Evolutionary conservation across 345 rosid genomes (phyloP), one percentile per base, ranked within the genome.

Genomic region (Heritiera littoralis): DNA sequence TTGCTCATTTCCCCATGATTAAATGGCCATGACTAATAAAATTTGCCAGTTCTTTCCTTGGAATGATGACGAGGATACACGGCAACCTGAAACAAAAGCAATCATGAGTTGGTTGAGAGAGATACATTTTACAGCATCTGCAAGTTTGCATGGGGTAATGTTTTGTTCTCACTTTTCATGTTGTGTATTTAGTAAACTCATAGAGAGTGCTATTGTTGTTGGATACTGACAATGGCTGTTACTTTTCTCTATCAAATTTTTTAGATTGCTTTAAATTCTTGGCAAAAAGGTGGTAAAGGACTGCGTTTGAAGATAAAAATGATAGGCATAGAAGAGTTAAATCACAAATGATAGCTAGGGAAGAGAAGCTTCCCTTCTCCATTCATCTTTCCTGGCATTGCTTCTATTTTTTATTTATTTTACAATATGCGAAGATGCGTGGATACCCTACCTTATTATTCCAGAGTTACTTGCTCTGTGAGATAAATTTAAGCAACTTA

Each of bases 71-170:
- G 74, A 88, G 79, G 75, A 85, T 79, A 77, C 84, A 52, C 87
- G 91, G 40, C 97, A 96, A 84, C 99, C 98, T 65, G 99, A 96
- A 89, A 90, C 97, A 67, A 90, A 68, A 70, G 99, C 98, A 77
- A 85, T 92, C 75, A 92, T 96, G 90, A 90, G 76, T 61, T 96
- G 99, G 99, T 81, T 86, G 89, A 90, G 85, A 83, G 88, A 92
- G 67, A 86, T 85, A 77, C 90, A 38, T 48, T 96, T 96, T 86
- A 86, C 97, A 77, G 97, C 92, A 72, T 96, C 98, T 14, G 98
- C 99, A 14, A 90, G 89, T 84, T 84, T 96, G 83, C 99, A 96
- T 48, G 98, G 99, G 97, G 98, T 96, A 89, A 78, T 74, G 52
- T 49, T 52, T 80, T 75, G 23, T 76, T 73, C 68, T 56, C 63